Evolutionary conservation across 495 filamentous ascomycete species (phyloP), one percentile per base, ranked within the genome.

Genomic region (Aspergillus egyptiacus): DNA sequence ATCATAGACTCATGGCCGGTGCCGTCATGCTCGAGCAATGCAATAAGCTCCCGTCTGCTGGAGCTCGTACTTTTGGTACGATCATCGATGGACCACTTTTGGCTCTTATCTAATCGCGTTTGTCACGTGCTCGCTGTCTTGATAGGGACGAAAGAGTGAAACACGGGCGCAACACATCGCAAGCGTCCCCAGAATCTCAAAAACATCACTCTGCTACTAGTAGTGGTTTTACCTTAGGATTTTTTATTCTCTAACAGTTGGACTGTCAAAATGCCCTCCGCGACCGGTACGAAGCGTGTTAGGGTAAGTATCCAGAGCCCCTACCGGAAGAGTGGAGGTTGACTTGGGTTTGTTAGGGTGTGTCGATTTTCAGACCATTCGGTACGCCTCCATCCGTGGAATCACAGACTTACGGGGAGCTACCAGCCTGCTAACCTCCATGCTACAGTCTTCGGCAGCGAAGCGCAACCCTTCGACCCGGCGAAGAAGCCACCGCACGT

Each of bases 321-420:
- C 1, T 27, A 20, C 14, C 9, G 44, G 5, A 13, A 49, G 37
- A 19, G 4, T 11, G 20, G 34, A 33, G 41, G 39, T 55, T 68
- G 48, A 66, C 38, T 51, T 44, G 22, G 42, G 17, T 11, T 22
- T 23, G 37, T 35, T 44, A 93, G 74, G 84, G 85, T 53, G 73
- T 84, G 47, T 85, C 86, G 46, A 74, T 90, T 44, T 83, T 76
- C 64, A 80, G 88, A 5, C 86, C 86, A 31, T 91, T 93, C 65
- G 71, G 78, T 82, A 59, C 50, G 56, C 50, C 40, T 28, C 5
- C 14, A 4, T 30, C 8, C 20, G n/a, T 13, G 15, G 15, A 8
- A 3, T 9, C 13, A 19, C 43, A 30, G 40, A 30, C 30, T 50
- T 50, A 51, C 61, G 28, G 8, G n/a, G 41, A 42, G 2, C 27